phyloP scores from a whole-genome alignment of 306 rosid species.

The Parietaria judaica region DNA sequence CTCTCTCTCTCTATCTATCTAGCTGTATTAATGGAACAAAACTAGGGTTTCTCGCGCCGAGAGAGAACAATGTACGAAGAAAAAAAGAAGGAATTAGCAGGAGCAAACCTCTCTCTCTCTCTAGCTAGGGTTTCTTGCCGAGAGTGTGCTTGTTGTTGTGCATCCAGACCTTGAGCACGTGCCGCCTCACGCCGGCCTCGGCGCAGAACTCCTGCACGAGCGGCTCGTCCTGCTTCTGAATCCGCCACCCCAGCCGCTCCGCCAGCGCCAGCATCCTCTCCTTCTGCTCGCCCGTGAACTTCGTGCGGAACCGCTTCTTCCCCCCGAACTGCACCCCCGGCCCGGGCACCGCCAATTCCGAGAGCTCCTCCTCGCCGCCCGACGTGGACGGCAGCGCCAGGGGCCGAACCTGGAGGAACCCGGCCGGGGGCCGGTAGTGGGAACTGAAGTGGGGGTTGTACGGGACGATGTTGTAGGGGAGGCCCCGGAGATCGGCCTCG shows the following conservation, averaged over 20 bases:
- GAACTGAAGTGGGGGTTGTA: constrained; percentile 5
- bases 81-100: background rate
- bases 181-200: constrained; percentile 78
- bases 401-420: constrained; percentile 58
- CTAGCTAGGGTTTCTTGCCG: constrained; percentile 88
- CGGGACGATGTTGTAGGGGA: constrained; percentile 27
- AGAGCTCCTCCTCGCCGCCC: constrained; percentile 69
- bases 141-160: constrained; percentile 99
- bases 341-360: constrained; percentile 47
- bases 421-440: constrained; percentile 27
- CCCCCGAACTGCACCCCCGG: constrained; percentile 28
- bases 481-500: constrained; percentile 31
- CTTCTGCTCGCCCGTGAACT: constrained; percentile 75
- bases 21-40: background rate
- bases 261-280: constrained; percentile 81
- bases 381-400: constrained; percentile 92
- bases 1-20: background rate
- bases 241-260: constrained; percentile 80
- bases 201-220: constrained; percentile 68
- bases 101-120: background rate
- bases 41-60: too few relatives aligned
- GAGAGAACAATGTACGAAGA: too few relatives aligned
- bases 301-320: constrained; percentile 67
- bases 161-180: constrained; percentile 98
- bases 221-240: constrained; percentile 83